These are phyloP conservation scores for Zalerion maritima DNA, from an alignment of 495 filamentous ascomycete genomes.

Conservation along the genomic window DNA sequence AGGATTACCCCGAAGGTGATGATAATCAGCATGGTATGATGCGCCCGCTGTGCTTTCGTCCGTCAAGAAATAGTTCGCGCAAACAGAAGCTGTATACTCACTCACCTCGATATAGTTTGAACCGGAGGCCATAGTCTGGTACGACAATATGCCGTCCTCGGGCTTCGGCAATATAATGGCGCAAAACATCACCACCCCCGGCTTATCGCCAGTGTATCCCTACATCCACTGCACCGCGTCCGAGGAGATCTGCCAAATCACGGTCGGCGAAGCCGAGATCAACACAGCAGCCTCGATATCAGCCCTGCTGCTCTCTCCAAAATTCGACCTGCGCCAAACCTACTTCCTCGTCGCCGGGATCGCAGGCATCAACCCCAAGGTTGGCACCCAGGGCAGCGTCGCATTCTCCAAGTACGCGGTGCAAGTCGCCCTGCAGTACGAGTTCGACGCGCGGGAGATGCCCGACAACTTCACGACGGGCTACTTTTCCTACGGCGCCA, in stretches of 20 bases:
- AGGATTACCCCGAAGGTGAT: slow-evolving; percentile 52
- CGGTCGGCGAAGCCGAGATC: slow-evolving; percentile 47
- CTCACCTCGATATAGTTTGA: slow-evolving; percentile 34
- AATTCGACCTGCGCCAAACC: slow-evolving; percentile 51
- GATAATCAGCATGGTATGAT: slow-evolving; percentile 51
- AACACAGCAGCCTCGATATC: slow-evolving; percentile 54
- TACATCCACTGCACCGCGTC: slow-evolving; percentile 47
- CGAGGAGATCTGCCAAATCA: slow-evolving; percentile 45
- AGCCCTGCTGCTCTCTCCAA: slow-evolving; percentile 39
- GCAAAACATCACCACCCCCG: slow-evolving; percentile 51
- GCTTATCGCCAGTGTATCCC: slow-evolving; percentile 50
- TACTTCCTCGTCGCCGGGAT: slow-evolving; percentile 64
- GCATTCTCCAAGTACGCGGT: slow-evolving; percentile 54
- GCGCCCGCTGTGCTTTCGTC: neutral
- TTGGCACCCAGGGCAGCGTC: slow-evolving; percentile 44
- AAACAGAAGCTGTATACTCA: neutral
- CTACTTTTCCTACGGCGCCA: slow-evolving; percentile 48
- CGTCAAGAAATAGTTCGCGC: slow-evolving; percentile 1
- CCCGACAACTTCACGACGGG: slow-evolving; percentile 48
- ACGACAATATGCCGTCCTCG: slow-evolving; percentile 34
- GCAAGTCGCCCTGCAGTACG: slow-evolving; percentile 61
- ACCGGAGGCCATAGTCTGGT: slow-evolving; percentile 56
- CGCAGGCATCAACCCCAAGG: slow-evolving; percentile 55
- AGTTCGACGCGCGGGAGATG: slow-evolving; percentile 58
- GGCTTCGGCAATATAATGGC: slow-evolving; percentile 38